Evolutionary conservation across 2,329 filamentous ascomycete species (phyloP), one percentile per base, ranked within the genome.

Genomic region (Orbilia oligospora): DNA sequence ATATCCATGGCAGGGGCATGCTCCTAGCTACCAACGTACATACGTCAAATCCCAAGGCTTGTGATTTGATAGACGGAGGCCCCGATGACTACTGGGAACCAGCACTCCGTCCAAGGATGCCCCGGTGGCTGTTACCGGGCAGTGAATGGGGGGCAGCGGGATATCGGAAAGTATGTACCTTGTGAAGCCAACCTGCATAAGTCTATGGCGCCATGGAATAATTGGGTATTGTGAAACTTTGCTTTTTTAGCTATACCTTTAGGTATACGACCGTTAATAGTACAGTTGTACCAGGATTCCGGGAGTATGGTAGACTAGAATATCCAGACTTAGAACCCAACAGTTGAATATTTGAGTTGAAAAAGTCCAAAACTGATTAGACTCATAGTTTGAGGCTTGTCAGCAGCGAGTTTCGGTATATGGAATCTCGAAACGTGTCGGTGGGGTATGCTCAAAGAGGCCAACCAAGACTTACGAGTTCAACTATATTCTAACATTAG

Each of bases 401-500:
- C 75, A 68, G 68, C 75, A 64, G 65, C 46, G 68, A 36, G 38
- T 53, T 55, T 78, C 63, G 75, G 68, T 72, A 78, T 78, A 78
- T 78, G 49, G 63, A 58, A 72, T 64, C 46, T 64, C 53, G 27
- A 68, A 30, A 71, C 63, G 51, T 67, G 55, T 69, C 46, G 41
- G 48, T 51, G 20, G 30, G 56, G 49, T 20, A 66, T 55, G 58
- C 55, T 51, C 20, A 12, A n/a, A 49, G 46, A 20, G 61, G 14
- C 53, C 30, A 53, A 48, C 53, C 41, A 67, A 64, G 68, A 71
- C 75, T 78, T 78, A 78, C 68, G 36, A 72, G 63, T 58, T 51
- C 27, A 56, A 64, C 46, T 72, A 71, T 68, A 65, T 72, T 71
- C 75, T 78, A 78, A 72, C 75, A 78, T 78, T 78, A 78, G 75